Percentiles rank a stretch among this genome's conserved stretches.
phyloP scores from a whole-genome alignment of 352 stramenopile genomes.

The Pythium scleroteichum region DNA sequence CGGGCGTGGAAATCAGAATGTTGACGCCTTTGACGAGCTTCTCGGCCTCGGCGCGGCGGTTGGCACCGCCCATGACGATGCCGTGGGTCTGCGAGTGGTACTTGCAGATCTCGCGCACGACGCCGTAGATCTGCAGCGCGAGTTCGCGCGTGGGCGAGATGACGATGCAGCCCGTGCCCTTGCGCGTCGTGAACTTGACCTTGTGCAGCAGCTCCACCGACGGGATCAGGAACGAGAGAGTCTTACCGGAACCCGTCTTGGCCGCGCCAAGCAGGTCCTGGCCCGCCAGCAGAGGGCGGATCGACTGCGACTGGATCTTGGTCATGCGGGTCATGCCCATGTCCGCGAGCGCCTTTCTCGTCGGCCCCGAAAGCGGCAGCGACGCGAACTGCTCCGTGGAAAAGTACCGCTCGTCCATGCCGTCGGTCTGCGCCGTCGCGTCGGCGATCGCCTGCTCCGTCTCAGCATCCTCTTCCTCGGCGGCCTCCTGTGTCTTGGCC shows the following conservation, averaged over 20 bases:
- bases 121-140: constrained; percentile 98
- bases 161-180: constrained; percentile 97
- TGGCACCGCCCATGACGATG: constrained; percentile 98
- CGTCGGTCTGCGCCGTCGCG: constrained; percentile 34
- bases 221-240: constrained; percentile 98
- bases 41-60: constrained; percentile 95
- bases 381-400: constrained; percentile 88
- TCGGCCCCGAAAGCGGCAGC: constrained; percentile 91
- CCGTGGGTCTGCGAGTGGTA: constrained; percentile 96
- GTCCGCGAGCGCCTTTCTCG: constrained; percentile 83
- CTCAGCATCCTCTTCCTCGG: constrained; percentile 56
- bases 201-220: constrained; percentile 96
- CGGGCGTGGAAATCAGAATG: constrained; percentile 97
- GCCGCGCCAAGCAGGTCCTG: constrained; percentile 97
- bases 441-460: constrained; percentile 61
- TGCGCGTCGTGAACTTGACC: constrained; percentile 95
- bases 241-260: constrained; percentile 99
- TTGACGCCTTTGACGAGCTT: constrained; percentile 95
- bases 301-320: constrained; percentile 97
- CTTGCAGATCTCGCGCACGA: constrained; percentile 96
- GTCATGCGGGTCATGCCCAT: constrained; percentile 96
- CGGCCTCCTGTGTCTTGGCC: constrained; percentile 26
- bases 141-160: constrained; percentile 98
- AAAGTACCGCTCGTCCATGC: constrained; percentile 84
- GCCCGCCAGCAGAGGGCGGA: constrained; percentile 93